Base-by-base conservation (phyloP, 805 yeast genomes). In the Ascoidea asiatica region DNA sequence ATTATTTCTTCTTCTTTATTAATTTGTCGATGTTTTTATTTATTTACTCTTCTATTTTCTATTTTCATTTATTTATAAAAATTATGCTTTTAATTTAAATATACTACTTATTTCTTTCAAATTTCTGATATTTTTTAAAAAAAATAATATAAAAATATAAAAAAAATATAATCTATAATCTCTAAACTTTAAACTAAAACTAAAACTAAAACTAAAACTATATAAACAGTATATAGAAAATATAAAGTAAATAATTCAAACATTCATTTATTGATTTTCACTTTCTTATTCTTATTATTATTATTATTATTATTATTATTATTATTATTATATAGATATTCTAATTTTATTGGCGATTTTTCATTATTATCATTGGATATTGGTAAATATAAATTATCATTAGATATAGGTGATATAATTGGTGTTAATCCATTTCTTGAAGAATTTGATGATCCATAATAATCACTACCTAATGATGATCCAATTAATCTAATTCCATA, bases 181-280 rank as follows among this genome's bases (percentile, higher is more conserved):
- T 36, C 5, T 37, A 20, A 17, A 21, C 21, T 20, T 19, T 21
- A 20, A 5, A 35, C 36, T 36, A 8, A 20, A 21, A 37, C 20
- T 19, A 6, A 15, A 6, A 11, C 21, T 42, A 39, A 4, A 19
- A 8, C 18, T 23, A 5, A 13, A 8, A 21, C 21, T 36, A 4
- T 19, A 13, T 29, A 17, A 19, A 20, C 29, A 7, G 20, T 37
- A 17, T 37, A 8, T n/a, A n/a, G n/a, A n/a, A n/a, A n/a, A n/a
- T n/a, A n/a, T n/a, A n/a, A n/a, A n/a, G 19, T 37, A 37, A 8
- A 37, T 11, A n/a, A 20, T 19, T 21, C 17, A 19, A 17, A 20
- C 20, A 37, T 37, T 37, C n/a, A 19, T 18, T 44, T 42, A 35
- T 41, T 37, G 22, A 15, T n/a, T 38, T 23, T 43, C 11, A 37